phyloP scores from a whole-genome alignment of 169 alveolate species.

The Eimeria necatrix region DNA sequence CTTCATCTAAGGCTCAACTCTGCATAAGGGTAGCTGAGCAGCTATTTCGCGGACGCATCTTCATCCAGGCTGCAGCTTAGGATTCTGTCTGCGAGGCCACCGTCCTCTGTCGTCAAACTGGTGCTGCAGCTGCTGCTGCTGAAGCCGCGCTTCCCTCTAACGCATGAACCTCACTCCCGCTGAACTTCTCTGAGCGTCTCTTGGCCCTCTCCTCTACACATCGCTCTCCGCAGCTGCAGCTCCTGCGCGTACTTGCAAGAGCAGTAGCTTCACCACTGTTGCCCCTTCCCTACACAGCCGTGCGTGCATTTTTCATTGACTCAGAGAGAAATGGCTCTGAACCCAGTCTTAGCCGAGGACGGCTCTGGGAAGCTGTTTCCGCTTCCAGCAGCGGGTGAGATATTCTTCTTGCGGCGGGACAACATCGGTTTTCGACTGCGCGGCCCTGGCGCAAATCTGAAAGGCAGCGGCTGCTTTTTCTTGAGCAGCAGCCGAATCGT shows the following conservation, averaged over 20 bases:
- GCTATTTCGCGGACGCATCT: too few relatives aligned
- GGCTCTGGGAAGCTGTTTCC: constrained; percentile 52
- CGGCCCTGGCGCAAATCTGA: constrained; percentile 33
- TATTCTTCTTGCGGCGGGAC: constrained; percentile 64
- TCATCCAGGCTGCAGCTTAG: too few relatives aligned
- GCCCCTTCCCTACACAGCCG: too few relatives aligned
- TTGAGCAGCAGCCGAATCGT: constrained; percentile 67
- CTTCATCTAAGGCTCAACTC: too few relatives aligned
- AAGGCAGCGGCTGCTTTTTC: constrained; percentile 3
- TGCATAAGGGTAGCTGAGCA: too few relatives aligned
- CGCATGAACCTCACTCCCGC: too few relatives aligned
- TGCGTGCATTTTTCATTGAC: too few relatives aligned
- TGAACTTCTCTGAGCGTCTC: too few relatives aligned
- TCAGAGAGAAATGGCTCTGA: neutral
- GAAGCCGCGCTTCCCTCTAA: neutral
- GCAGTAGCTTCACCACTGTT: too few relatives aligned
- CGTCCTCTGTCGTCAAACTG: neutral
- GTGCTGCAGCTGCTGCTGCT: constrained; percentile 3
- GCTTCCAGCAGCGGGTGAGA: constrained; percentile 71
- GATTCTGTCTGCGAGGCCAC: too few relatives aligned
- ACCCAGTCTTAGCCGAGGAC: constrained; percentile 15
- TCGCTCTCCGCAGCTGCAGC: neutral
- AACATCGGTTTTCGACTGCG: constrained; percentile 35
- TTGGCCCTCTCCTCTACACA: too few relatives aligned
- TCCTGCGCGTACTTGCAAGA: neutral